A percentile compares a stretch with the other conserved stretches of the same genome.
These are phyloP conservation scores for Trichoderma gracile DNA, from an alignment of 2,329 filamentous ascomycete genomes.

Conservation along the genomic window DNA sequence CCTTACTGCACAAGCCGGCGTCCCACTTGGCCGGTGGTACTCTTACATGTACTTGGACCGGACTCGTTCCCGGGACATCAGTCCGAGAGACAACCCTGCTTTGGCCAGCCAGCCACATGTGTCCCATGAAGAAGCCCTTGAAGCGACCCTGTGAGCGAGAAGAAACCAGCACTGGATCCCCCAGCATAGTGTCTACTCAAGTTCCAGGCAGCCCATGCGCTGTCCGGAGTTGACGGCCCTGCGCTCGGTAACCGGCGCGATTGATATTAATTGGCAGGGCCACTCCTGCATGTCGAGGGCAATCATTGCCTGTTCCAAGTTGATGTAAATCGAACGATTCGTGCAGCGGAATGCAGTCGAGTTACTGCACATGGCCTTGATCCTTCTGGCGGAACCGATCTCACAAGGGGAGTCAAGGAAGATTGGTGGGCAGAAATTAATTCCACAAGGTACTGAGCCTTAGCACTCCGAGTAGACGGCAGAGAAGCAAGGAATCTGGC, in stretches of 20 bases:
- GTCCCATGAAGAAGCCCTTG: conserved; percentile 1
- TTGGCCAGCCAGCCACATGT: conserved; percentile 4
- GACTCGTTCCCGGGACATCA: conserved; percentile 10
- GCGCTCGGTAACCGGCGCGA: conserved; percentile 18
- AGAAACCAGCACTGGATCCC: neutral
- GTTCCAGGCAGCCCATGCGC: no score
- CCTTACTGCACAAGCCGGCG: conserved; percentile 7
- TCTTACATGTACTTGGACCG: neutral
- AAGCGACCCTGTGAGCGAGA: neutral
- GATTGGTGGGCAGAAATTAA: neutral
- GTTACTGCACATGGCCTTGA: neutral
- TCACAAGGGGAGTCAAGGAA: conserved; percentile 4
- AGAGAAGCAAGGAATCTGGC: neutral
- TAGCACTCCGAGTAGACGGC: neutral
- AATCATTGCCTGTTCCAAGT: conserved; percentile 8
- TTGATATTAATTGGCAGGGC: neutral
- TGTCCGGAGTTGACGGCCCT: neutral
- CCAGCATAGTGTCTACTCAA: neutral
- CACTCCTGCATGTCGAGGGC: neutral
- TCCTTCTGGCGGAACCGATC: conserved; percentile 11
- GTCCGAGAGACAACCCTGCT: neutral
- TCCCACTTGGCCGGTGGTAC: conserved; percentile 13
- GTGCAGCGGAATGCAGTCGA: conserved; percentile 4
- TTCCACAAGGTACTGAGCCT: neutral
- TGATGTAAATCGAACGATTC: conserved; percentile 14